Evolutionary conservation across 1,284 basidiomycete species (phyloP).

Genomic region (Austroboletus sp.): DNA sequence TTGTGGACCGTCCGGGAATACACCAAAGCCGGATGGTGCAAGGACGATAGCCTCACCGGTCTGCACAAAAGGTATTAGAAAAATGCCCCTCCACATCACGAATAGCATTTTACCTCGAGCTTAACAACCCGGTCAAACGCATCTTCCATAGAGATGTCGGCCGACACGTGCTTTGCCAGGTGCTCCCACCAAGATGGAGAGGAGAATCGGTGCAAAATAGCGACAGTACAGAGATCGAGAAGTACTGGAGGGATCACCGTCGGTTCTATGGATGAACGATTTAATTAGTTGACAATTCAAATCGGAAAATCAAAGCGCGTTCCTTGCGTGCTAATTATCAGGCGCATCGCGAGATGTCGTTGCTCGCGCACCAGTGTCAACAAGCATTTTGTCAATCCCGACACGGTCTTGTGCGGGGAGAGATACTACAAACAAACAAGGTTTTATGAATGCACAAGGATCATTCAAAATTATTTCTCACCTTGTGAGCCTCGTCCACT

Average conservation of each 20-base stretch:
- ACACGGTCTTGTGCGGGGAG: slow-evolving; percentile 39
- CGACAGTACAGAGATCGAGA: slow-evolving; percentile 59
- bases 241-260: slow-evolving; percentile 63
- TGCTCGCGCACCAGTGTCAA: slow-evolving; percentile 60
- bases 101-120: slow-evolving; percentile 43
- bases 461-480: slow-evolving; percentile 23
- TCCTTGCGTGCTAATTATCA: slow-evolving; percentile 71
- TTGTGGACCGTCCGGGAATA: slow-evolving; percentile 31
- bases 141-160: slow-evolving; percentile 49
- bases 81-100: neutral
- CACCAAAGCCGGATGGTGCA: slow-evolving; percentile 53
- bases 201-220: slow-evolving; percentile 65
- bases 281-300: neutral
- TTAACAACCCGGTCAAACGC: slow-evolving; percentile 61
- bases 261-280: slow-evolving; percentile 44
- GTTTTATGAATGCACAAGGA: neutral
- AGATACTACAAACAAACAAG: slow-evolving; percentile 46
- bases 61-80: slow-evolving; percentile 29
- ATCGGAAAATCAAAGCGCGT: slow-evolving; percentile 1
- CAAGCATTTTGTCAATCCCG: slow-evolving; percentile 53
- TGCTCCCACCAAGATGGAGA: slow-evolving; percentile 70
- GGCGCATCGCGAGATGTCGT: slow-evolving; percentile 62
- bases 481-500: slow-evolving; percentile 72
- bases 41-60: slow-evolving; percentile 62
- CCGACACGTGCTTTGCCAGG: slow-evolving; percentile 58